Conservation (phyloP, 805 yeast species). For the Kodamaea kaohsiungensis region DNA sequence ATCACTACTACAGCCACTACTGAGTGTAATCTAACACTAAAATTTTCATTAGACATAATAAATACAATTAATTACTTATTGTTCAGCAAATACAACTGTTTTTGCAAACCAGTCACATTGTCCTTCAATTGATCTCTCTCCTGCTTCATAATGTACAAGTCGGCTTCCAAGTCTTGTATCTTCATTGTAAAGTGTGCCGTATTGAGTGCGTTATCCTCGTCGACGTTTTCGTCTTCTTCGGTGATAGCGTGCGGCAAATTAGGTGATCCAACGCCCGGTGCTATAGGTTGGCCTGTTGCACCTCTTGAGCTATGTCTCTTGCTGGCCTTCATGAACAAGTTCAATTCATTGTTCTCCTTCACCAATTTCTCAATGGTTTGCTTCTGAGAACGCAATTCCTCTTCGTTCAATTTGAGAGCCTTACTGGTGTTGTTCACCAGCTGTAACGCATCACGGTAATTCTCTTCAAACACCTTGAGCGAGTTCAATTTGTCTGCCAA, state of each 20-base stretch:
- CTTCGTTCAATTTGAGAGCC: constrained; percentile 73
- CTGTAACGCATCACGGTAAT: constrained; percentile 69
- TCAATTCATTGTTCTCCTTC: constrained; percentile 70
- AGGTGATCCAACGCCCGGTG: constrained; percentile 16
- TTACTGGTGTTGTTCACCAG: constrained; percentile 72
- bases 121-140: constrained; percentile 80
- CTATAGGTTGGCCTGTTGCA: constrained; percentile 22
- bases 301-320: constrained; percentile 33
- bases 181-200: constrained; percentile 69
- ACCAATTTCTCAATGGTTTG: constrained; percentile 54
- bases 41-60: not conserved
- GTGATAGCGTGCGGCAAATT: constrained; percentile 10
- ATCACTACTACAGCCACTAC: too few species aligned
- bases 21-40: not conserved
- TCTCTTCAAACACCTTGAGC: constrained; percentile 52
- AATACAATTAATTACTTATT: constrained; percentile 3
- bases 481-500: constrained; percentile 28
- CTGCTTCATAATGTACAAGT: constrained; percentile 73
- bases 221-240: constrained; percentile 28
- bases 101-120: constrained; percentile 57
- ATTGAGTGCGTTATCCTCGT: constrained; percentile 22
- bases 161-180: constrained; percentile 82
- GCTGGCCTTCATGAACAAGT: constrained; percentile 48
- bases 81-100: constrained; percentile 44
- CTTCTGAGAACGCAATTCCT: constrained; percentile 64